These are phyloP conservation scores for Chaetomium olivaceum DNA, from an alignment of 2,329 filamentous ascomycete genomes.

Conservation along the genomic window DNA sequence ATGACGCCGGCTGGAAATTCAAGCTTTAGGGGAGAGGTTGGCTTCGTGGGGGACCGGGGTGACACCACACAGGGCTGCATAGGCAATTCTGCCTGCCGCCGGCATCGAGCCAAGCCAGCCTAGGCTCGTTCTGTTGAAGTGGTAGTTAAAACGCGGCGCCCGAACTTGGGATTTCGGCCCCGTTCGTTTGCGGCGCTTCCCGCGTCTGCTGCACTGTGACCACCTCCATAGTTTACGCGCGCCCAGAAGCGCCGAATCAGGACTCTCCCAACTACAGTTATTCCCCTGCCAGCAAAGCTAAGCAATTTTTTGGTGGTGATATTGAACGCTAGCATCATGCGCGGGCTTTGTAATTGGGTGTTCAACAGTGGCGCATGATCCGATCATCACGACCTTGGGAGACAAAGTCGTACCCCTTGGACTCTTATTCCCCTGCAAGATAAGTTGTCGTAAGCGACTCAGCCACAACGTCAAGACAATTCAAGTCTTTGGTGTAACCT, in stretches of 20 bases:
- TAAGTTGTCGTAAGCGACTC: not conserved
- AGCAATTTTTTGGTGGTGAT: not conserved
- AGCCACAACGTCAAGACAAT: not conserved
- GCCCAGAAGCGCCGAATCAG: not conserved
- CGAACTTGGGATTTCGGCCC: not conserved
- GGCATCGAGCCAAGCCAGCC: constrained; percentile 3
- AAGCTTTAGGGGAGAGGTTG: not conserved
- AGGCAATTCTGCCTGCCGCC: not conserved
- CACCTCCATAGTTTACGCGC: not conserved
- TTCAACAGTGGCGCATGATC: not conserved
- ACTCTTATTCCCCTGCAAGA: not conserved
- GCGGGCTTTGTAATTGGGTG: not conserved
- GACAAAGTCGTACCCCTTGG: not conserved
- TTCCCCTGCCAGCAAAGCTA: not conserved
- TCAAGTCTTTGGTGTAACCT: not conserved
- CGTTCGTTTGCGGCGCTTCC: not conserved
- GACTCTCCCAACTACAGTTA: not conserved
- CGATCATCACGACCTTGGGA: not conserved
- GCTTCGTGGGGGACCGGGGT: not conserved
- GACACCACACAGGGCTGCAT: not conserved
- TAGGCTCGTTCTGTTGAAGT: not conserved
- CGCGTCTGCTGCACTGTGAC: not conserved
- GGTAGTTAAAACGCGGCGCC: not conserved
- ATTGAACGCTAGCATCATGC: not conserved
- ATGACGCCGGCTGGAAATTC: not conserved